Base-by-base conservation (phyloP, 2,329 filamentous ascomycete species). In the Thelonectria olida region DNA sequence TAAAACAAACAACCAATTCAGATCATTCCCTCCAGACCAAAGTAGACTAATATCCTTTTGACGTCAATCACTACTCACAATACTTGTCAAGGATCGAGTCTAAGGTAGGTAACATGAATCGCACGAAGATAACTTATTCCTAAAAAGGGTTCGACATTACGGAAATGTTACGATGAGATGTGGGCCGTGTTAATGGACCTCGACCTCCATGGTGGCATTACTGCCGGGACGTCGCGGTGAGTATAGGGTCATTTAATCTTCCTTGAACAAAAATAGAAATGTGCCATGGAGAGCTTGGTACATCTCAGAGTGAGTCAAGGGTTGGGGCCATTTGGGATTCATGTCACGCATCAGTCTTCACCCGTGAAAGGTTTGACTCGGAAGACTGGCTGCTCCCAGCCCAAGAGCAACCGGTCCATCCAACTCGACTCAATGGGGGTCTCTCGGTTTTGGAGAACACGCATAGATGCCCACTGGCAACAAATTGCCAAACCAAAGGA, bases 201-300 rank as follows among this genome's bases (percentile, higher is more conserved):
- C 55, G 48, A 82, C 83, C 84, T 81, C 86, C 87, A 91, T 79
- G 73, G 41, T 69, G 75, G 77, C 68, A 78, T 74, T 73, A 75
- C n/a, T 27, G 68, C 69, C 75, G 79, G 81, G 81, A 83, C 83
- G 84, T 81, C 81, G 85, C 84, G 88, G 88, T 92, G 90, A 92
- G 89, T 92, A 88, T 79, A 78, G 77, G 83, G 84, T 68, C 52
- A 20, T 49, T 17, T 79, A 68, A 82, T 93, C 88, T 94, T 85
- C 90, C 90, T 92, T 81, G 85, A 86, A 87, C 87, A 87, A 92
- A 92, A 92, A 92, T 92, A 90, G 90, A 91, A 87, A 88, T 83
- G 84, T 81, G 88, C 89, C 89, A 92, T 80, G 87, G 73, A 83
- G 78, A 80, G 79, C 47, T 77, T 79, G 84, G 87, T 88, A 85